Percentiles rank a stretch among this genome's conserved stretches.
These are phyloP conservation scores for Toxoplasma gondii DNA, from an alignment of 169 alveolate genomes.

Conservation along the genomic window DNA sequence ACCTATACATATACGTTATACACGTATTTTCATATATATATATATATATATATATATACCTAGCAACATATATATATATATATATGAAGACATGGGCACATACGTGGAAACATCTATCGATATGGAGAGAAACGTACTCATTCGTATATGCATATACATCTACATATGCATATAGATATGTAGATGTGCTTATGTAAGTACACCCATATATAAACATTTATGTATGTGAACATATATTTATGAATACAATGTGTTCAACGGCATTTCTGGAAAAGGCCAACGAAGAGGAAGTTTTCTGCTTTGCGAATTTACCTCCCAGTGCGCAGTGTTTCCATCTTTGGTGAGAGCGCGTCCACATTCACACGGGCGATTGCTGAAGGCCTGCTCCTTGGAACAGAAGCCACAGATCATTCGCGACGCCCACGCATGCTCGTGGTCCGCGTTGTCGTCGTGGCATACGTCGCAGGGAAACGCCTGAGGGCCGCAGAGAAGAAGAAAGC, in stretches of 20 bases:
- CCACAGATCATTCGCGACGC: slow-evolving; percentile 89
- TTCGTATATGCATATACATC: too few relatives aligned
- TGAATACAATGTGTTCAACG: not conserved
- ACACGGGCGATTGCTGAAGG: slow-evolving; percentile 62
- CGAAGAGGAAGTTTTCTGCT: too few relatives aligned
- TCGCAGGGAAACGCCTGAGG: slow-evolving; percentile 87
- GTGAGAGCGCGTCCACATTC: slow-evolving; percentile 68
- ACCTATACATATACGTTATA: too few relatives aligned
- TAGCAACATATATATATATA: too few relatives aligned
- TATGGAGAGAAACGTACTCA: too few relatives aligned
- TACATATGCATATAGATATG: too few relatives aligned
- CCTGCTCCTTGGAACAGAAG: slow-evolving; percentile 82
- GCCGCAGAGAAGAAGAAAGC: not conserved
- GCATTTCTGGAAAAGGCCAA: too few relatives aligned
- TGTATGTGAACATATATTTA: not conserved
- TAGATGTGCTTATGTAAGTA: not conserved
- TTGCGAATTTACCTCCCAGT: slow-evolving; percentile 68
- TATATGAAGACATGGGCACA: too few relatives aligned
- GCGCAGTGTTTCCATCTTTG: slow-evolving; percentile 55
- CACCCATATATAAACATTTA: not conserved
- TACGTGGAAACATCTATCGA: too few relatives aligned
- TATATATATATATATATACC: too few relatives aligned
- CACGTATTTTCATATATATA: too few relatives aligned
- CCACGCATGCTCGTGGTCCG: slow-evolving; percentile 84
- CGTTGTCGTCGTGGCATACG: slow-evolving; percentile 84